Evolutionary conservation across 257 asterid genomes (phyloP).

Genomic region (Scutellaria baicalensis): DNA sequence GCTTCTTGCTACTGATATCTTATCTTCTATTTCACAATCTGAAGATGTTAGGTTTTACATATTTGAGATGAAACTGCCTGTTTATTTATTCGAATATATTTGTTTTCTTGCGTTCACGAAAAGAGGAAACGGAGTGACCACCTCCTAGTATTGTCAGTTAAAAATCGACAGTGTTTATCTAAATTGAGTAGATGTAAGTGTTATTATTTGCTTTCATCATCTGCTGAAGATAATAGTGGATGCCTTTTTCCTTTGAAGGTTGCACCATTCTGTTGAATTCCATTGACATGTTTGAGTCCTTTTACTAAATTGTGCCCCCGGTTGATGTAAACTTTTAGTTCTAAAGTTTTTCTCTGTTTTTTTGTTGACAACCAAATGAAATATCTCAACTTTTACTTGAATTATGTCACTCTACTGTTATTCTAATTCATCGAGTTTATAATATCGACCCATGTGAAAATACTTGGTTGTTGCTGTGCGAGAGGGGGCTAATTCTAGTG

Average conservation of each 20-base stretch:
- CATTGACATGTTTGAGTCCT: not conserved
- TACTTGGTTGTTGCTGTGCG: not conserved
- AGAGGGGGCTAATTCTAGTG: not conserved
- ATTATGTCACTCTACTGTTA: not conserved
- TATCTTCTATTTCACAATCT: not conserved
- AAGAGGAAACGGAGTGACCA: not conserved
- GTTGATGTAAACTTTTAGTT: not conserved
- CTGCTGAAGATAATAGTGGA: not conserved
- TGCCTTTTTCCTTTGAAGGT: not conserved
- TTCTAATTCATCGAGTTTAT: not conserved
- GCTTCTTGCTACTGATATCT: not conserved
- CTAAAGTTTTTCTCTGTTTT: not conserved
- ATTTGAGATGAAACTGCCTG: not conserved
- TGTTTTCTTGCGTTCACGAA: not conserved
- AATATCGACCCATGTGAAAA: not conserved
- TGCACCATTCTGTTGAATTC: not conserved
- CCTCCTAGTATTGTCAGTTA: not conserved
- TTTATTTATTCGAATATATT: not conserved
- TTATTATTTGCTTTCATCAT: not conserved
- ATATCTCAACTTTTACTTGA: not conserved
- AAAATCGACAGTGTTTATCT: not conserved
- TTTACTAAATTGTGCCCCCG: not conserved
- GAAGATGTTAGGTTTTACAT: not conserved
- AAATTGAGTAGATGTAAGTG: not conserved
- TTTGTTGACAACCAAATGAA: not conserved